Conservation (phyloP, 331 rosid species). For the Pyrus hybrid region DNA sequence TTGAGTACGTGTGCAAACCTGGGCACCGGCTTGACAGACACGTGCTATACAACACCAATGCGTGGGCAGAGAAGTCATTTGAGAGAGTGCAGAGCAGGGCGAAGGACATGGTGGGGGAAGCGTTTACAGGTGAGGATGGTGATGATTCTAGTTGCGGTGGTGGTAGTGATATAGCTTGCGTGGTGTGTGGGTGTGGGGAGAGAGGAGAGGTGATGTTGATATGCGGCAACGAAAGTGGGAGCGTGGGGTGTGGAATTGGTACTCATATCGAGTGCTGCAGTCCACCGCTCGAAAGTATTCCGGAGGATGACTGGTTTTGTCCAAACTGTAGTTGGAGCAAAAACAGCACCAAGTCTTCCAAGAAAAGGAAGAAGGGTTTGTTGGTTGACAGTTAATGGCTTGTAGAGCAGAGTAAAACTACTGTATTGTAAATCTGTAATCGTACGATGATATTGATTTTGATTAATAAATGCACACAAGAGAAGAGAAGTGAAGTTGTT, state of each 20-base stretch:
- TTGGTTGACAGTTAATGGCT: too few relatives aligned
- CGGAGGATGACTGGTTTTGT: conserved; percentile 87
- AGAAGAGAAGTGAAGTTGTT: too few relatives aligned
- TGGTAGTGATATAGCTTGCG: conserved; percentile 41
- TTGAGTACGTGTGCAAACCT: conserved; percentile 85
- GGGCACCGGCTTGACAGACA: conserved; percentile 73
- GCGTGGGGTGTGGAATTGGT: conserved; percentile 74
- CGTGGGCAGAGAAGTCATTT: conserved; percentile 71
- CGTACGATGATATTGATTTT: too few relatives aligned
- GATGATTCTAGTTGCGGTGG: not conserved
- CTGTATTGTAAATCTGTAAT: too few relatives aligned
- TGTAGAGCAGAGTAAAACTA: too few relatives aligned
- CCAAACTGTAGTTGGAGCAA: conserved; percentile 37
- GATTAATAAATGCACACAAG: too few relatives aligned
- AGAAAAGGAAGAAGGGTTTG: conserved; percentile 40
- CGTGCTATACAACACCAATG: conserved; percentile 51
- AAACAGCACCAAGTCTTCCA: conserved; percentile 24
- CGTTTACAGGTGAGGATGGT: conserved; percentile 11
- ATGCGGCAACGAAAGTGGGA: conserved; percentile 76
- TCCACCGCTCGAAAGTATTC: conserved; percentile 66
- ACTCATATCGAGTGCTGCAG: conserved; percentile 77
- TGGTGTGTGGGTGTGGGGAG: conserved; percentile 56
- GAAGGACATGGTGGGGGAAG: conserved; percentile 44
- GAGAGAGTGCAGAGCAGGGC: conserved; percentile 40
- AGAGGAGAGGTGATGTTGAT: conserved; percentile 87